A percentile compares a stretch with the other conserved stretches of the same genome.
phyloP scores from a whole-genome alignment of 768 basidiomycete genomes.

The Lactarius akahatsu region DNA sequence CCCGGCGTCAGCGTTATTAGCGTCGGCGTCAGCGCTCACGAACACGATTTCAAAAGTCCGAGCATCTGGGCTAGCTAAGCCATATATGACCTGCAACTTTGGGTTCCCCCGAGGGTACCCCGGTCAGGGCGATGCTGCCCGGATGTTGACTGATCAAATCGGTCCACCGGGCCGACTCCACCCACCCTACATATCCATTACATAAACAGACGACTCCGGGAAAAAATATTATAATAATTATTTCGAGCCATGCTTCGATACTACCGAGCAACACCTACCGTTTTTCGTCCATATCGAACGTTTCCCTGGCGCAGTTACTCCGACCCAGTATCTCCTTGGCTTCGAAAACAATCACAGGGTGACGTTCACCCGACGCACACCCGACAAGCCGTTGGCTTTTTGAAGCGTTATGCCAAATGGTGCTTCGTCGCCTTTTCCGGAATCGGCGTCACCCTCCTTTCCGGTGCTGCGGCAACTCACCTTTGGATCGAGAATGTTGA shows the following conservation, averaged over 20 bases:
- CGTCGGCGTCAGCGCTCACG: background rate
- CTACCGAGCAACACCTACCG: conserved; percentile 3
- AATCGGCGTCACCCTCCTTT: conserved; percentile 45
- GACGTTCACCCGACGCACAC: conserved; percentile 38
- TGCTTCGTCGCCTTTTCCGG: conserved; percentile 46
- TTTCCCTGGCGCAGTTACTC: conserved; percentile 4
- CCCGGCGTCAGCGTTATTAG: background rate
- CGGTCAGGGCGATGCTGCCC: background rate
- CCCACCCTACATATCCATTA: background rate
- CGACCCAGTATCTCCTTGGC: conserved; percentile 18
- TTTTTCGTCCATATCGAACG: background rate
- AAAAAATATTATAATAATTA: background rate
- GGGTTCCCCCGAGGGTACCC: too few species aligned
- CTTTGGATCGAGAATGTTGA: conserved; percentile 62
- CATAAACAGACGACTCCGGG: background rate
- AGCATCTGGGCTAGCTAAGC: background rate
- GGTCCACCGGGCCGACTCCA: too few species aligned
- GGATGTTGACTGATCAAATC: background rate
- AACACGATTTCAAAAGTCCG: background rate
- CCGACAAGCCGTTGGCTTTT: conserved; percentile 44
- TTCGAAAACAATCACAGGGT: conserved; percentile 8
- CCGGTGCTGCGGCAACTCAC: conserved; percentile 58
- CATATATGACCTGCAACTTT: background rate
- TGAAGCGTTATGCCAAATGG: conserved; percentile 49
- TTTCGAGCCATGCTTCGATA: conserved; percentile 3